A percentile compares a stretch with the other conserved stretches of the same genome.
Conservation (phyloP, 495 filamentous ascomycete genomes). For the Tuber magnatum region DNA sequence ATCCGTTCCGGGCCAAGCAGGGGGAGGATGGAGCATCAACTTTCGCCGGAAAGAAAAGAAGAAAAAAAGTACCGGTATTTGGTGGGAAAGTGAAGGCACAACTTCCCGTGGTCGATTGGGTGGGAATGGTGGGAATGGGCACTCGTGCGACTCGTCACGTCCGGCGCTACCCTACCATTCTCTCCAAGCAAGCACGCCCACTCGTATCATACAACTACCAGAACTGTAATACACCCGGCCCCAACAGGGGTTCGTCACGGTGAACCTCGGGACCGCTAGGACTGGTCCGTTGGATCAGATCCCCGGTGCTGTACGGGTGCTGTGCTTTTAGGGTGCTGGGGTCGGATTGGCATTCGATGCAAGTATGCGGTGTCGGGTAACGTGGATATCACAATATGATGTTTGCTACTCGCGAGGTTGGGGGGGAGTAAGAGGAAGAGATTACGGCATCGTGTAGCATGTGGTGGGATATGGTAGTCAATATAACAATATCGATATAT, state of each 20-base stretch:
- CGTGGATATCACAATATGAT: background rate
- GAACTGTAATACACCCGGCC: background rate
- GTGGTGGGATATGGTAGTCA: background rate
- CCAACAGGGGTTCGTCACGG: background rate
- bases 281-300: background rate
- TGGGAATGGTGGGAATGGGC: background rate
- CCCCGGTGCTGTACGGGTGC: background rate
- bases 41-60: too few species aligned
- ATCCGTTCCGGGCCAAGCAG: background rate
- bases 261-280: background rate
- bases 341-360: background rate
- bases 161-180: too few species aligned
- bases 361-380: background rate
- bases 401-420: background rate
- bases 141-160: background rate
- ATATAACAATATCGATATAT: background rate
- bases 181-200: background rate
- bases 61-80: background rate
- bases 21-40: too few species aligned
- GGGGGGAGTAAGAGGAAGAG: background rate
- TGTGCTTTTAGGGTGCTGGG: background rate
- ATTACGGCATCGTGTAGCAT: background rate
- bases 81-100: background rate
- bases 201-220: background rate
- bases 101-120: background rate